Evolutionary conservation across 1,139 yeast genomes (phyloP), one percentile per base, ranked within the genome.

Genomic region (Geotrichum fermentans): DNA sequence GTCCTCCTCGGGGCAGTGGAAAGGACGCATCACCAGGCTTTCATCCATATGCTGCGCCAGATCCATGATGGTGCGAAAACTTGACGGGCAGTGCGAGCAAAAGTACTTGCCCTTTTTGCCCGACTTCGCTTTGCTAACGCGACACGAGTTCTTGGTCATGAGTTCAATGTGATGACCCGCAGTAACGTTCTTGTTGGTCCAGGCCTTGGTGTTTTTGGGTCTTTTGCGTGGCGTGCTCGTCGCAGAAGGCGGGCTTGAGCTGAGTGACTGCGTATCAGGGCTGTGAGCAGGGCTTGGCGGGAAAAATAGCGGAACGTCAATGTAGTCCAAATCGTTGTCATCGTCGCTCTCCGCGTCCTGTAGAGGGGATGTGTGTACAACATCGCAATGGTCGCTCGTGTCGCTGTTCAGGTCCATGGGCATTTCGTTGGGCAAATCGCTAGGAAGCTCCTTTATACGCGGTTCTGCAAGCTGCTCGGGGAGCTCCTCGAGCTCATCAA

Each of bases 1-100:
- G 21, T 70, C 67, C n/a, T 63, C 60, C 39, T 75, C 72, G 0
- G 81, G 80, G 58, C 89, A 82, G 42, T 71, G 72, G 61, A 62
- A 72, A 6, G 68, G 69, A 41, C 83, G 67, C 14, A 61, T 62
- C 11, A 77, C 62, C 24, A 69, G 60, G 50, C 53, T 66, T 40
- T 64, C 65, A 54, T 77, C 81, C 55, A 79, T 61, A 56, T 79
- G 84, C 22, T 60, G 52, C 0, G 78, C 75, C 49, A 75, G 70
- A 6, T 65, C 67, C n/a, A 68, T 60, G 21, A 77, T 59, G 17
- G 71, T 70, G 6, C 68, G 53, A 58, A 73, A 79, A 28, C 63
- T 64, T 14, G 60, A 58, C 0, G 71, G 57, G 55, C 83, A 79
- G 56, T 79, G 83, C 3, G 76, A 63, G 62, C 83, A 79, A 46